A percentile compares a stretch with the other conserved stretches of the same genome.
Conservation (phyloP, 148 eudicot genomes). For the Linanthus parryae region DNA sequence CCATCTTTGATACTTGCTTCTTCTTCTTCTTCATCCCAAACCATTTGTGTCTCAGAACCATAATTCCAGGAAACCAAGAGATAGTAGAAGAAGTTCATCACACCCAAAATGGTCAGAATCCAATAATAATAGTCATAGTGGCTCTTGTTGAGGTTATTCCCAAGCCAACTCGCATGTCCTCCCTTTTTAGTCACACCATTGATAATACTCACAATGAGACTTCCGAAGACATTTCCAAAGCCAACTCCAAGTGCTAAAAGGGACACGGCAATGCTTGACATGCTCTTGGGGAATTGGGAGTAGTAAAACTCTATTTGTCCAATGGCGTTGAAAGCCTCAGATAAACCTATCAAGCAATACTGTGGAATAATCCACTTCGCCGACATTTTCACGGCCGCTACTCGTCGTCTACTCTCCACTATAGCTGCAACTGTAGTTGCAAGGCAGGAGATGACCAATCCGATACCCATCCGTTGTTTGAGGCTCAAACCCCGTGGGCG, state of each 20-base stretch:
- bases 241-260: slow-evolving; percentile 29
- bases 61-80: slow-evolving; percentile 12
- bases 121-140: slow-evolving; percentile 51
- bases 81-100: slow-evolving; percentile 29
- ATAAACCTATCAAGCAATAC: slow-evolving; percentile 23
- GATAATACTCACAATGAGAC: slow-evolving; percentile 19
- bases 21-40: slow-evolving; percentile 18
- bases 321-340: slow-evolving; percentile 38
- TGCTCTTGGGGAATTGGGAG: slow-evolving; percentile 35
- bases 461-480: slow-evolving; percentile 31
- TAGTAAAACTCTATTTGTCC: slow-evolving; percentile 42
- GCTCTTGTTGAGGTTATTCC: slow-evolving; percentile 27
- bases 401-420: slow-evolving; percentile 24
- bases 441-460: slow-evolving; percentile 22
- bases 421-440: slow-evolving; percentile 20
- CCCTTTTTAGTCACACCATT: slow-evolving; percentile 10
- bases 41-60: slow-evolving; percentile 14
- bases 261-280: slow-evolving; percentile 34
- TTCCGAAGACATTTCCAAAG: slow-evolving; percentile 21
- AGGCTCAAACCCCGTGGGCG: slow-evolving; percentile 16
- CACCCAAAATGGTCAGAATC: slow-evolving; percentile 23
- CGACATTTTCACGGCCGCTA: slow-evolving; percentile 25
- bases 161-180: slow-evolving; percentile 30
- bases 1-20: no score
- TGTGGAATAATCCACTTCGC: slow-evolving; percentile 42